Evolutionary conservation across 2,329 filamentous ascomycete species (phyloP), one percentile per base, ranked within the genome.

Genomic region (Pseudodiploospora longispora): DNA sequence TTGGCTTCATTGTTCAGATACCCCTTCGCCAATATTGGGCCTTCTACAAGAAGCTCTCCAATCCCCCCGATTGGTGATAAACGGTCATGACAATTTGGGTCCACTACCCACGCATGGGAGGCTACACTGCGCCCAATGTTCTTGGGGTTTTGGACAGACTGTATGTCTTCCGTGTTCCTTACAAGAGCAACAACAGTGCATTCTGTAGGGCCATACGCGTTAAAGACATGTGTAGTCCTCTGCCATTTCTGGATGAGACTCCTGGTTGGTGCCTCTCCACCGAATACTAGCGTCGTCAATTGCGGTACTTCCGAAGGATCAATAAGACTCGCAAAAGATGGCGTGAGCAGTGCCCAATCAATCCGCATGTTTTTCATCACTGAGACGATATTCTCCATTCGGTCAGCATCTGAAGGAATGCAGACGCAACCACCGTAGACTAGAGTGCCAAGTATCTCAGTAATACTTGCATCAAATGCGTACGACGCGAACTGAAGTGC

Each of bases 401-500:
- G 35, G 8, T 46, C 44, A 10, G 57, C 52, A 2, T 58, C 55
- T 6, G 47, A 51, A 3, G 55, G 53, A 1, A 58, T 33, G 1
- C 55, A 58, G 27, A 58, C 38, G 19, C 54, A 56, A 4, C 53
- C 53, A 6, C 55, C 55, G 1, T 3, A 39, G 0, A 42, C 48
- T 0, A 58, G 41, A 2, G 44, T 46, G 3, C 38, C 35, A 6
- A 46, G 45, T 0, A 41, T 58, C 37, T 58, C 55, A 29, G 36
- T 52, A 30, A 58, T 48, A 0, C 44, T 40, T 1, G 55, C 44
- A 6, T 58, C 55, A 28, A 58, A 58, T 0, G 52, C 54, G 19
- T 55, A 58, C 0, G 55, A 56, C 0, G 47, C 40, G 29, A 58
- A 58, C 10, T 58, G 55, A 1, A 58, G 40, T 4, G 56, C 48